These are phyloP conservation scores for Shiraia sp. DNA, from an alignment of 2,329 filamentous ascomycete species.

Conservation along the genomic window DNA sequence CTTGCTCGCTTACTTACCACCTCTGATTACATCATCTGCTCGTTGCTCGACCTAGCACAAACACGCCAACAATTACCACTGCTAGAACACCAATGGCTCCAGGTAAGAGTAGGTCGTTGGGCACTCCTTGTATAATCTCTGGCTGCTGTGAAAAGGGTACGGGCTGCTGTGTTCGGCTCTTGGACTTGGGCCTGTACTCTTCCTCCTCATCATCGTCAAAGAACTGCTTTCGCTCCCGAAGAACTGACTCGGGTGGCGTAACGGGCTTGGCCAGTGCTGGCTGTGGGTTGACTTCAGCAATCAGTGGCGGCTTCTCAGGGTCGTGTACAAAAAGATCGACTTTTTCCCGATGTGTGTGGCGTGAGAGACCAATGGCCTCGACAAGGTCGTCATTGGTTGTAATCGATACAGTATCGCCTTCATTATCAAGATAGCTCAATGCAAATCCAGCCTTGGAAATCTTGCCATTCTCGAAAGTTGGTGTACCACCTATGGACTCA, in stretches of 20 bases:
- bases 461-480: conserved; percentile 77
- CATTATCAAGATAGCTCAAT: conserved; percentile 93
- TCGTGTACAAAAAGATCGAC: conserved; percentile 97
- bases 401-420: conserved; percentile 95
- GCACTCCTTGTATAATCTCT: conserved; percentile 85
- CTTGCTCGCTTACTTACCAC: neutral
- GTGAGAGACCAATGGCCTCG: conserved; percentile 84
- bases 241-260: conserved; percentile 58
- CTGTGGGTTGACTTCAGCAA: conserved; percentile 63
- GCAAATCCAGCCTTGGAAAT: conserved; percentile 81
- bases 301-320: conserved; percentile 82
- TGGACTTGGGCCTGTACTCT: conserved; percentile 46
- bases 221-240: conserved; percentile 53
- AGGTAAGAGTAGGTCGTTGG: conserved; percentile 90
- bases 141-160: conserved; percentile 59
- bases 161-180: conserved; percentile 51
- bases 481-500: conserved; percentile 79
- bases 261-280: conserved; percentile 55
- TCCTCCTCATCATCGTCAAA: conserved; percentile 62
- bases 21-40: conserved; percentile 31
- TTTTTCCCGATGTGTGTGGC: conserved; percentile 79
- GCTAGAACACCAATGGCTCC: conserved; percentile 95
- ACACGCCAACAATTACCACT: conserved; percentile 90
- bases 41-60: conserved; percentile 75
- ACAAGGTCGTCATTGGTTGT: conserved; percentile 92